Conservation (phyloP, 2,329 filamentous ascomycete species). For the Fonsecaea multimorphosa region DNA sequence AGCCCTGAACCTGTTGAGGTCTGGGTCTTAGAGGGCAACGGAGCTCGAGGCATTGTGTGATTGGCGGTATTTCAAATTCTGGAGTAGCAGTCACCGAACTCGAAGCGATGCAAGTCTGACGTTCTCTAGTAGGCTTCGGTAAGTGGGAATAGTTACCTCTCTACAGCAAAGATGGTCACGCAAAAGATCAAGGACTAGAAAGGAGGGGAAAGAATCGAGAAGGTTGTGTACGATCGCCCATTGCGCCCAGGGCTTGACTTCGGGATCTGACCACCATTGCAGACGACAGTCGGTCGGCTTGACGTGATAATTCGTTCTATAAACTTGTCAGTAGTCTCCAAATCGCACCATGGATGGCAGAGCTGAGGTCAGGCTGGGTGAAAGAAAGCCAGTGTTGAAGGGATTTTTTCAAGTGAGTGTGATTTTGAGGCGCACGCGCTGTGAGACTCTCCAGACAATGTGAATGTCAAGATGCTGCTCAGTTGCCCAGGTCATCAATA, state of each 20-base stretch:
- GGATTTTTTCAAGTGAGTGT: not conserved
- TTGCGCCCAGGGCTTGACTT: not conserved
- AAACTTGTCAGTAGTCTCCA: slow-evolving; percentile 2
- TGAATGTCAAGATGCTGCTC: slow-evolving; percentile 12
- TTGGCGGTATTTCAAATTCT: too few relatives aligned
- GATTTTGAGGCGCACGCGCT: not conserved
- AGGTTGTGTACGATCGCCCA: not conserved
- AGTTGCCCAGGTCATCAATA: not conserved
- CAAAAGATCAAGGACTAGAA: not conserved
- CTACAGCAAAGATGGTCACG: not conserved
- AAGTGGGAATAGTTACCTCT: not conserved
- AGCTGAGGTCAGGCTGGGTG: not conserved
- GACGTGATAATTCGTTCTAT: not conserved
- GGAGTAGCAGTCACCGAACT: not conserved
- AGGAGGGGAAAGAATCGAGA: not conserved
- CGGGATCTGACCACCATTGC: not conserved
- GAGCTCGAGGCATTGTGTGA: not conserved
- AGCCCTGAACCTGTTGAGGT: not conserved
- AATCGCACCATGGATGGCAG: not conserved
- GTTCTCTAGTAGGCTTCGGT: not conserved
- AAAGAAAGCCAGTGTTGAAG: not conserved
- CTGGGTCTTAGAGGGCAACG: not conserved
- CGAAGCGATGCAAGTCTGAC: not conserved
- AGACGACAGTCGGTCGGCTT: not conserved
- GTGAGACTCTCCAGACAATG: slow-evolving; percentile 4